phyloP scores from a whole-genome alignment of 768 basidiomycete species.

The Agrocybe pediades region DNA sequence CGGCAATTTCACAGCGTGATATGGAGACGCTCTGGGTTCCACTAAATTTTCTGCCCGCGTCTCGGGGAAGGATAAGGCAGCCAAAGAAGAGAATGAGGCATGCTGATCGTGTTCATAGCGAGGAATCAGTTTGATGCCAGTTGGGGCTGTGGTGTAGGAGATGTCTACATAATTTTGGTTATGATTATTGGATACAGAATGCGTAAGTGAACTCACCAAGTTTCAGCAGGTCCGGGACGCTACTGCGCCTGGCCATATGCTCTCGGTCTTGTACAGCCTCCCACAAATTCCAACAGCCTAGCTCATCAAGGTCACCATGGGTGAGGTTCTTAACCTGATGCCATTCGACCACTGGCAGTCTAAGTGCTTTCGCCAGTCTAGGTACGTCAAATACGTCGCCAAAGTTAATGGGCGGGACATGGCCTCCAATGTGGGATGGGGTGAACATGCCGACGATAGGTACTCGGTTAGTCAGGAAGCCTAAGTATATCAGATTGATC shows the following conservation, averaged over 20 bases:
- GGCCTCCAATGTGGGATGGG: conserved; percentile 54
- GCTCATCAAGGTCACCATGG: conserved; percentile 41
- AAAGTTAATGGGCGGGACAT: conserved; percentile 53
- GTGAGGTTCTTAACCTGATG: conserved; percentile 55
- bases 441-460: conserved; percentile 61
- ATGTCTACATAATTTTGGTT: conserved; percentile 37
- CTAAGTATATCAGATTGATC: conserved; percentile 64
- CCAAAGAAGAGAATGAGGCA: conserved; percentile 47
- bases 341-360: conserved; percentile 61
- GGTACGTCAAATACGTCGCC: conserved; percentile 64
- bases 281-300: conserved; percentile 62
- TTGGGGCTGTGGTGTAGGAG: conserved; percentile 51
- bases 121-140: conserved; percentile 51
- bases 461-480: conserved; percentile 56
- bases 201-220: conserved; percentile 36
- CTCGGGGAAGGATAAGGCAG: conserved; percentile 48
- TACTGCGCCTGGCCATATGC: conserved; percentile 38
- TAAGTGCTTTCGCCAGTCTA: conserved; percentile 44
- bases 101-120: conserved; percentile 45
- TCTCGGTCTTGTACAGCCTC: conserved; percentile 44
- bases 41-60: conserved; percentile 37
- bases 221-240: conserved; percentile 35
- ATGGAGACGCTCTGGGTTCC: conserved; percentile 41
- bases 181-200: background rate
- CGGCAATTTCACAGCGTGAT: conserved; percentile 42